Base-by-base conservation (phyloP, 768 basidiomycete species). In the Trametes cinnabarina region DNA sequence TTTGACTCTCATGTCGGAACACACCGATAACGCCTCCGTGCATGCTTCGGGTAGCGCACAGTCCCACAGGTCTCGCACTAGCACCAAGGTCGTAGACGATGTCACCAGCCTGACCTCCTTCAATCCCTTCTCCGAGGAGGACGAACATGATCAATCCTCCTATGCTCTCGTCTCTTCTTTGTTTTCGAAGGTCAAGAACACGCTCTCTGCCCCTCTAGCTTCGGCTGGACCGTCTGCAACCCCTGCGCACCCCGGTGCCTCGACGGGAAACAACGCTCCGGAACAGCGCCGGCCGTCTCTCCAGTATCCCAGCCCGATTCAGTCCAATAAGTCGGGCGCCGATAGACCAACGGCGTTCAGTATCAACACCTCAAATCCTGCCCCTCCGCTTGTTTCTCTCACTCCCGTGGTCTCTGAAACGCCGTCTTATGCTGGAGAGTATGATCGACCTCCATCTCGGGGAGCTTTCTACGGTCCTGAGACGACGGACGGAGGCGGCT, bases 71-170 rank as follows among this genome's bases (percentile, higher is more conserved):
- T 87, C 87, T 12, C 79, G 84, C 63, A 85, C 83, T 71, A 85
- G 79, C 70, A 79, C 81, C 30, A 85, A 80, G 65, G 70, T 75
- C 9, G 70, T 61, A 19, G 77, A 86, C 49, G 90, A 90, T 76
- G 79, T 86, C 42, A 80, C 81, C 43, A 83, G 85, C 67, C 74
- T 94, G 55, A 94, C 93, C 26, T 90, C 90, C 48, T 92, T 89
- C 79, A 94, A 94, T 69, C 91, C 91, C 6, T 94, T 93, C 76
- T 85, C 89, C n/a, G 90, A 92, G 68, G 93, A 94, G 69, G 92
- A 94, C 68, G 92, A 94, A 72, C 83, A 91, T 68, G 92, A 93
- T 63, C 87, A 90, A 65, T 88, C 90, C 8, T 92, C 90, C 15
- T 92, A 92, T 69, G 86, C 90, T 7, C 77, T 94, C 53, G 87